Evolutionary conservation across 768 basidiomycete genomes (phyloP).

Genomic region (Suillus fuscotomentosus): DNA sequence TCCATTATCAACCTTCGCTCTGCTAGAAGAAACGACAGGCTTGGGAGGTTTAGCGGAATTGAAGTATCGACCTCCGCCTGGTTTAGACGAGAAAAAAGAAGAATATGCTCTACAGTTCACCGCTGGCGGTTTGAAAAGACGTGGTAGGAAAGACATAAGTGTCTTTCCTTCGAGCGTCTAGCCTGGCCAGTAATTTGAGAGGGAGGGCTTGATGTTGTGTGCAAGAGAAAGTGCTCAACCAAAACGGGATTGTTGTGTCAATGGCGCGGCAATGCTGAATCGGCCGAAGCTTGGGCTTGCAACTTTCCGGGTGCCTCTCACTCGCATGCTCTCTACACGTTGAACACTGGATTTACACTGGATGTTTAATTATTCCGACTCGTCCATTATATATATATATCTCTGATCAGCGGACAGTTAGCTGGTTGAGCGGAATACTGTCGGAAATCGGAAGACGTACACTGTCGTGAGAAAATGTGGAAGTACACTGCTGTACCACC

Average conservation of each 20-base stretch:
- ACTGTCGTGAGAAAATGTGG: not conserved
- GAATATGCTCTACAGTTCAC: constrained; percentile 62
- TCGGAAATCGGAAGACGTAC: not conserved
- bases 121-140: constrained; percentile 47
- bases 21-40: constrained; percentile 35
- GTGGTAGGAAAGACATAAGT: constrained; percentile 52
- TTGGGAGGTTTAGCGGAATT: constrained; percentile 69
- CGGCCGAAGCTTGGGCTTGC: not conserved
- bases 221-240: not conserved
- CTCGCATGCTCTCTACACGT: not conserved
- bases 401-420: not conserved
- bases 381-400: not conserved
- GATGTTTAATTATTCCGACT: not conserved
- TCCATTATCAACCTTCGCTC: constrained; percentile 40
- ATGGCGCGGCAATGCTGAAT: not conserved
- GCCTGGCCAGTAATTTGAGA: constrained; percentile 1
- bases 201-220: not conserved
- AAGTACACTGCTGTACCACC: not conserved
- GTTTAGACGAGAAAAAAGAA: constrained; percentile 77
- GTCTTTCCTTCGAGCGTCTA: constrained; percentile 4
- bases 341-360: not conserved
- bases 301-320: not conserved
- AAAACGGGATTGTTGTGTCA: not conserved
- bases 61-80: constrained; percentile 74
- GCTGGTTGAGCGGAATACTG: not conserved